Conservation (phyloP, 805 yeast genomes). For the Priceomyces castillae region DNA sequence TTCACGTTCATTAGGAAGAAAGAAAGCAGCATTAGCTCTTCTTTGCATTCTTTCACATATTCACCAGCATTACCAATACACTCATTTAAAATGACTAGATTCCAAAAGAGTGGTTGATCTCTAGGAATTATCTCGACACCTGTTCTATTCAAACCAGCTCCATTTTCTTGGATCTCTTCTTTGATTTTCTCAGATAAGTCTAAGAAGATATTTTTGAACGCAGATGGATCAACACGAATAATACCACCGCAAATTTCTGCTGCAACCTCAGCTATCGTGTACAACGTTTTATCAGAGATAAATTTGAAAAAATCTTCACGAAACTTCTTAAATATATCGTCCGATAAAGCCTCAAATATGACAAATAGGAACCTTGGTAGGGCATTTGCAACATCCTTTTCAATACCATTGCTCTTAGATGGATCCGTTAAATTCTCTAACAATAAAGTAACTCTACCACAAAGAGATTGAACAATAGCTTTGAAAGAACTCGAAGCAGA, state of each 20-base stretch:
- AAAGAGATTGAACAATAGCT: conserved; percentile 53
- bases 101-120: conserved; percentile 74
- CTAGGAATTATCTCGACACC: conserved; percentile 68
- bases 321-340: conserved; percentile 48
- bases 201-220: conserved; percentile 42
- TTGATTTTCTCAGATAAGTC: conserved; percentile 51
- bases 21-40: conserved; percentile 48
- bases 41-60: conserved; percentile 40
- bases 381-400: conserved; percentile 39
- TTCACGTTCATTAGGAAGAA: conserved; percentile 47
- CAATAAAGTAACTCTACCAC: conserved; percentile 58
- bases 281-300: conserved; percentile 55
- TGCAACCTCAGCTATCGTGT: conserved; percentile 61
- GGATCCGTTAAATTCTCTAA: conserved; percentile 70
- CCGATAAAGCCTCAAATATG: conserved; percentile 58
- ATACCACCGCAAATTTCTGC: conserved; percentile 73
- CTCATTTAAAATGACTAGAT: conserved; percentile 66
- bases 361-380: conserved; percentile 37
- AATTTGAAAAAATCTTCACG: conserved; percentile 52
- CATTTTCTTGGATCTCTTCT: conserved; percentile 69
- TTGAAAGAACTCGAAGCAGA: conserved; percentile 75
- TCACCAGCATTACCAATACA: conserved; percentile 66
- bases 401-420: conserved; percentile 49
- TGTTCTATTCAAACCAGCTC: conserved; percentile 74
- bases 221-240: conserved; percentile 58